Conservation (phyloP, 2,329 filamentous ascomycete genomes). For the Clonostachys sp. region DNA sequence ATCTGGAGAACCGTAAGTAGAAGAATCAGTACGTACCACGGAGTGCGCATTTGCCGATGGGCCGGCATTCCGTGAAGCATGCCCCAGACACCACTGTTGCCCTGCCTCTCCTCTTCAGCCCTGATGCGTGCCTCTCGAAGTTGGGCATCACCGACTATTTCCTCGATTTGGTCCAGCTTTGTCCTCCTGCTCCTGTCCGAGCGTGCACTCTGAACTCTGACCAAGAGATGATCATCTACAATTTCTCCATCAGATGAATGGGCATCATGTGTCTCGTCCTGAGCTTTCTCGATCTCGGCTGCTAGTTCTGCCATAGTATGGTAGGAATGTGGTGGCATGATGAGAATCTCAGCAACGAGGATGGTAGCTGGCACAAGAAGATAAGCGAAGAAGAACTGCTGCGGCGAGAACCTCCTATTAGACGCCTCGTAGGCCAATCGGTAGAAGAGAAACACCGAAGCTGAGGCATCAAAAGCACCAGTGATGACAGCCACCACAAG, state of each 20-base stretch:
- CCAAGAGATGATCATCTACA: conserved; percentile 36
- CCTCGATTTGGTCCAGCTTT: conserved; percentile 58
- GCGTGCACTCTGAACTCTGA: conserved; percentile 32
- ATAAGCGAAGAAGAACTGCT: conserved; percentile 34
- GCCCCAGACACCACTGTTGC: conserved; percentile 64
- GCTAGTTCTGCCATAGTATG: conserved; percentile 30
- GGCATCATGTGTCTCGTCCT: conserved; percentile 29
- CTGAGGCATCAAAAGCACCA: conserved; percentile 77
- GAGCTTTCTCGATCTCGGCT: conserved; percentile 28
- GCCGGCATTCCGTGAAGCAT: conserved; percentile 67
- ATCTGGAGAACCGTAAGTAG: conserved; percentile 75
- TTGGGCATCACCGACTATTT: conserved; percentile 53
- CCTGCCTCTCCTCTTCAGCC: conserved; percentile 53
- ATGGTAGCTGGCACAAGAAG: conserved; percentile 26
- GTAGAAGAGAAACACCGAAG: conserved; percentile 71
- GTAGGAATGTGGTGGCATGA: conserved; percentile 34
- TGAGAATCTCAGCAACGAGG: conserved; percentile 24
- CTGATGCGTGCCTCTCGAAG: conserved; percentile 50
- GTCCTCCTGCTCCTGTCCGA: conserved; percentile 45
- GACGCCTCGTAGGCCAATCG: conserved; percentile 63
- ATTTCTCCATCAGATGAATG: conserved; percentile 53
- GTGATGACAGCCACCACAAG: conserved; percentile 73
- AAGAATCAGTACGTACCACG: conserved; percentile 85
- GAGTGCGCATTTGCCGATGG: conserved; percentile 66
- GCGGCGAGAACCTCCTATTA: conserved; percentile 23